Evolutionary conservation across 116 monocot genomes (phyloP), one percentile per base, ranked within the genome.

Genomic region (Papilionanthe hybrid): DNA sequence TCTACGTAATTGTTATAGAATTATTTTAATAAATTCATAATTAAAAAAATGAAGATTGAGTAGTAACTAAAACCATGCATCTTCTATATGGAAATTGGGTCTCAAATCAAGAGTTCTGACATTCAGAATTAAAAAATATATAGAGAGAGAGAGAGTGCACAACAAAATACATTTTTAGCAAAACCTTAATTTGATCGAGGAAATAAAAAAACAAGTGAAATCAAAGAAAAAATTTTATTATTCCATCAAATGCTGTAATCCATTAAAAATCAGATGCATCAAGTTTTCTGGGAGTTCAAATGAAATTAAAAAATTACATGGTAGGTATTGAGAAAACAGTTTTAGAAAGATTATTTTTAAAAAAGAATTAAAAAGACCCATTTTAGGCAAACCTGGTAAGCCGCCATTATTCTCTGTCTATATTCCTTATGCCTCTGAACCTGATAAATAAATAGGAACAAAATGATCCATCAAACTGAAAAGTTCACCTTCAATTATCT

Each of bases 381-480:
- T 4, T 55, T n/a, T 69, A 19, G 29, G 72, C 84, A 83, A 78
- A 95, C 95, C 95, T 92, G 76, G 72, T 95, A 95, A n/a, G 68
- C 18, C 27, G 86, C 76, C 75, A 92, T 55, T 87, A 95, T 86
- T 48, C 67, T 91, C 28, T 88, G 72, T 45, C 86, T 89, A 83
- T 95, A 95, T 57, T 92, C 95, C 57, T 81, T 92, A 42, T 95
- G 89, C 78, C 84, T 84, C 75, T 91, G 91, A 84, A 81, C 85
- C 95, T 95, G 86, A 68, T 49, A 73, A 72, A 75, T 17, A 20
- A 23, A 25, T 20, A 75, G 22, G 11, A 49, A 42, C 44, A 75
- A 6, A 27, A 27, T 30, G 15, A 75, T 49, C 3, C 5, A 48
- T 25, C 27, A 75, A 49, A 49, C 49, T 25, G 27, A 49, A 49